Evolutionary conservation across 129 eudicot species (phyloP), one percentile per base, ranked within the genome.

Genomic region (Gnaphalium uliginosum): DNA sequence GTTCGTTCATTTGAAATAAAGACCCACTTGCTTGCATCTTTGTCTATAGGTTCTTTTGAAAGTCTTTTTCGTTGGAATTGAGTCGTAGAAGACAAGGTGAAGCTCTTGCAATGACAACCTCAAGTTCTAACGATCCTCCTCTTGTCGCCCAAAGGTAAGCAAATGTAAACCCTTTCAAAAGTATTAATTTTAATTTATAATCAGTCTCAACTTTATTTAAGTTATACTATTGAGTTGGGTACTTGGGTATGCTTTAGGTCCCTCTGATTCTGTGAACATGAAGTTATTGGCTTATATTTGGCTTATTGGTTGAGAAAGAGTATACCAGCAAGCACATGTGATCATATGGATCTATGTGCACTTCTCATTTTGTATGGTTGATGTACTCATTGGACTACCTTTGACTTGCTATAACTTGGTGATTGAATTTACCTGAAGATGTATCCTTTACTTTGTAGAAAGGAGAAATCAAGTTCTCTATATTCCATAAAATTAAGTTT

Each of bases 61-160:
- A 66, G 24, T 32, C 54, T 22, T 0, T 17, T 65, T 8, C 30
- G 5, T 23, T 51, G 74, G 7, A 69, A 56, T 43, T 43, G 17
- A 10, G 50, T 43, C 50, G 0, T 57, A 37, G 25, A 73, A 56
- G 11, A n/a, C 27, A 48, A 69, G 57, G 53, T 21, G 25, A 70
- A 46, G 25, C 24, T 78, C 56, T 61, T 60, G 71, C 82, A 69
- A 80, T 80, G 79, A 58, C 79, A 14, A 80, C 75, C 19, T 4
- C 71, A 21, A 26, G 75, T 23, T 80, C 70, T 56, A 73, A 53
- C 2, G 83, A 73, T 80, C 50, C 79, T 33, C 83, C 83, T 39
- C 79, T 79, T 58, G 75, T 80, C n/a, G 83, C 83, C 23, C 75
- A 80, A 74, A 73, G 83, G 83, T 80, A 73, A 73, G 53, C 61